phyloP scores from a whole-genome alignment of 306 rosid species.

The Alnus rubra region DNA sequence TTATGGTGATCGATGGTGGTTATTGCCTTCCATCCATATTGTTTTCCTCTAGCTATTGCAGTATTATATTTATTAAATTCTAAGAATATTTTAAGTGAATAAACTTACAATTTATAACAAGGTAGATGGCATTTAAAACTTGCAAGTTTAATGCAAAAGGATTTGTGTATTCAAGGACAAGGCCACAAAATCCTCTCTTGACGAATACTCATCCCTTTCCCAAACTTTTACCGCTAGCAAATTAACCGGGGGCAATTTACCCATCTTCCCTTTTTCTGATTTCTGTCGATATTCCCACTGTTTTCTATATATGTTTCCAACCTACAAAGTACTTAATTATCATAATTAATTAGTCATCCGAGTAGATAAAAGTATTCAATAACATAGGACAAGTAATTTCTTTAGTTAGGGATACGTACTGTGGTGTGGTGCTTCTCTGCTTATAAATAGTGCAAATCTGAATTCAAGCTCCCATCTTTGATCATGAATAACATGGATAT shows the following conservation, averaged over 20 bases:
- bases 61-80: neutral
- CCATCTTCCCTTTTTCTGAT: neutral
- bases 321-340: neutral
- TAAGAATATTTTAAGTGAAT: neutral
- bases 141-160: neutral
- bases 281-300: neutral
- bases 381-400: neutral
- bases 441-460: neutral
- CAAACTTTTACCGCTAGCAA: neutral
- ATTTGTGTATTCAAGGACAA: neutral
- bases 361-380: neutral
- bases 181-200: neutral
- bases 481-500: slow-evolving; percentile 5
- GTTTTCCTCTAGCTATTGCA: neutral
- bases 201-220: neutral
- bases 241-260: neutral
- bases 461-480: neutral
- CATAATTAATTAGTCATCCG: neutral
- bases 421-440: neutral
- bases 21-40: neutral
- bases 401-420: neutral
- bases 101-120: neutral
- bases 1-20: neutral
- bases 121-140: neutral
- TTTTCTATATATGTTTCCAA: neutral